Evolutionary conservation across 2,329 filamentous ascomycete species (phyloP).

Genomic region (Penicillium paneum): DNA sequence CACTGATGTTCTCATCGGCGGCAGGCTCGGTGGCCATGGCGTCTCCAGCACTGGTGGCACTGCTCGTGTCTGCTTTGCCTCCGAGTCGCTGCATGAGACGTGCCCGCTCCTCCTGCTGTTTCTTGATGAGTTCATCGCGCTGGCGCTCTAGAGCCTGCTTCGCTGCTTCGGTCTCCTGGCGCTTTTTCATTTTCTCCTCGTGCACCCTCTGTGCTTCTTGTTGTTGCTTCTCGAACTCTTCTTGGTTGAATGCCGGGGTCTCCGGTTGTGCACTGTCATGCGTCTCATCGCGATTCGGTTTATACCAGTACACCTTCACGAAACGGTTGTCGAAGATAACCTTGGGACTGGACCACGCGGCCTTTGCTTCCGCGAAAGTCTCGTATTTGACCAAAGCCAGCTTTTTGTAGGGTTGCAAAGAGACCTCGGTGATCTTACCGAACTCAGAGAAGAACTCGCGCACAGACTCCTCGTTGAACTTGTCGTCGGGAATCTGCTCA

Average conservation of each 20-base stretch:
- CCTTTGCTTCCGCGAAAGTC: slow-evolving; percentile 50
- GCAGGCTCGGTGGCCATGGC: slow-evolving; percentile 20
- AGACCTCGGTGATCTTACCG: slow-evolving; percentile 54
- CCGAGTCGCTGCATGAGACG: slow-evolving; percentile 50
- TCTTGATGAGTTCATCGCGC: slow-evolving; percentile 49
- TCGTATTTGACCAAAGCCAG: slow-evolving; percentile 56
- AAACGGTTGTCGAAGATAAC: slow-evolving; percentile 63
- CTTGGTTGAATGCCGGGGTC: slow-evolving; percentile 51
- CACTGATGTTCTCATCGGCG: slow-evolving; percentile 39
- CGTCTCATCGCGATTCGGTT: slow-evolving; percentile 39
- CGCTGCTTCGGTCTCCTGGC: slow-evolving; percentile 51
- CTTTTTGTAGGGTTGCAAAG: slow-evolving; percentile 52
- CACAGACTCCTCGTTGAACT: slow-evolving; percentile 53
- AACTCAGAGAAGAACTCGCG: slow-evolving; percentile 59
- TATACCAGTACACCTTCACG: slow-evolving; percentile 63
- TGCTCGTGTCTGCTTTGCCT: slow-evolving; percentile 35
- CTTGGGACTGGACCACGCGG: slow-evolving; percentile 59
- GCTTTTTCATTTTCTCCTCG: slow-evolving; percentile 53
- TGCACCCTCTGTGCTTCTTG: slow-evolving; percentile 56
- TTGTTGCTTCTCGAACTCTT: slow-evolving; percentile 54
- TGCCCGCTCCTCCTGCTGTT: slow-evolving; percentile 55
- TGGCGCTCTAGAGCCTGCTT: slow-evolving; percentile 54
- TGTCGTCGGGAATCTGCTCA: slow-evolving; percentile 59
- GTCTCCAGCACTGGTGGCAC: slow-evolving; percentile 26
- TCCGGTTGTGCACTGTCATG: slow-evolving; percentile 30